phyloP scores from a whole-genome alignment of 768 basidiomycete genomes.

The Rhodotorula paludigena region DNA sequence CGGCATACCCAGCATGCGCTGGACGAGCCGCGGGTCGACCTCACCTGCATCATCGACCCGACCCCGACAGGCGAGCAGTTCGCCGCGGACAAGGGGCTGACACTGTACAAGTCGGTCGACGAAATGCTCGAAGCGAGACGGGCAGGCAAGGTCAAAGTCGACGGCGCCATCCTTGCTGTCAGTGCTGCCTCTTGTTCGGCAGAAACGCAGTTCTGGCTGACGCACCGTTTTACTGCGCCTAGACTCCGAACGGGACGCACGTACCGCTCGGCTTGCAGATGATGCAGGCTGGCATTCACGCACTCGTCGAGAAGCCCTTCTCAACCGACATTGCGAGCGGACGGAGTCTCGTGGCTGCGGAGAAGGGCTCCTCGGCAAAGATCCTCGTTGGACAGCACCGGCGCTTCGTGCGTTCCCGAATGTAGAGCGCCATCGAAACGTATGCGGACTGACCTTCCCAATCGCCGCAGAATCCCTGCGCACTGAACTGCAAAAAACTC shows the following conservation, averaged over 20 bases:
- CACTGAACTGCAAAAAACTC: slow-evolving; percentile 9
- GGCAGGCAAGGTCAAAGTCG: slow-evolving; percentile 18
- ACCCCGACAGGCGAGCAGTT: slow-evolving; percentile 12
- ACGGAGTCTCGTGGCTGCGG: slow-evolving; percentile 17
- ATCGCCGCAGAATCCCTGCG: slow-evolving; percentile 22
- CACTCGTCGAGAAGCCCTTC: slow-evolving; percentile 41
- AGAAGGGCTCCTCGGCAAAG: not conserved
- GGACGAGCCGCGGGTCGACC: slow-evolving; percentile 14
- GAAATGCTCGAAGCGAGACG: slow-evolving; percentile 25
- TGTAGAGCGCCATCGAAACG: not conserved
- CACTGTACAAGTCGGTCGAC: slow-evolving; percentile 18
- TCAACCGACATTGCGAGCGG: slow-evolving; percentile 23
- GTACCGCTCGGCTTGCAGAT: slow-evolving; percentile 33
- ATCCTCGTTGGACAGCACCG: slow-evolving; percentile 40
- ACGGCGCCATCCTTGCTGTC: slow-evolving; percentile 33
- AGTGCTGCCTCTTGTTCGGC: not conserved
- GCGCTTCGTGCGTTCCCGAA: slow-evolving; percentile 24
- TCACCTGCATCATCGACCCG: slow-evolving; percentile 39
- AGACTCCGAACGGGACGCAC: slow-evolving; percentile 28
- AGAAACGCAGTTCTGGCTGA: too few species aligned
- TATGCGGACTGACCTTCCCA: not conserved
- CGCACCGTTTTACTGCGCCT: too few species aligned
- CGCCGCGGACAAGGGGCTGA: slow-evolving; percentile 10
- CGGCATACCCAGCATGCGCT: slow-evolving; percentile 33
- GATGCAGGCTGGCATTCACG: slow-evolving; percentile 28